A percentile compares a stretch with the other conserved stretches of the same genome.
Conservation (phyloP, 345 rosid species). For the Salix viminalis region DNA sequence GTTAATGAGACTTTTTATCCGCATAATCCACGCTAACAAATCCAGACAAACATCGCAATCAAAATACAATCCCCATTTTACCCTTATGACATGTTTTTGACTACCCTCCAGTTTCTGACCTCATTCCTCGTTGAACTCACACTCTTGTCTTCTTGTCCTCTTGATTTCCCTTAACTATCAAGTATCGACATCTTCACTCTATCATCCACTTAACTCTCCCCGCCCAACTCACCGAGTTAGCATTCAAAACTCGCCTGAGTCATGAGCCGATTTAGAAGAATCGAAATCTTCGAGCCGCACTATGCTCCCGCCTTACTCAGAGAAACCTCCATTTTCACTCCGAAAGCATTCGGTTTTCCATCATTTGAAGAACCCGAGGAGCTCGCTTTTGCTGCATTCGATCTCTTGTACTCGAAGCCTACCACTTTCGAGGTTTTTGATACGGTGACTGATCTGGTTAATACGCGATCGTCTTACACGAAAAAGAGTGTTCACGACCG, state of each 20-base stretch:
- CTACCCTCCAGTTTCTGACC: not conserved
- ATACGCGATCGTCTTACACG: conserved; percentile 38
- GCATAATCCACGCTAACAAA: not conserved
- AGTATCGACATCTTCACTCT: not conserved
- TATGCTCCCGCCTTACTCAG: conserved; percentile 15
- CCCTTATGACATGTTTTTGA: conserved; percentile 10
- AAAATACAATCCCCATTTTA: conserved; percentile 1
- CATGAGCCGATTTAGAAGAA: conserved; percentile 47
- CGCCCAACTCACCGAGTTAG: conserved; percentile 26
- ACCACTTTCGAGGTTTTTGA: conserved; percentile 44
- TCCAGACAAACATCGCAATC: not conserved
- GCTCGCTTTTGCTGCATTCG: conserved; percentile 38
- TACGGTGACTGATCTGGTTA: conserved; percentile 55
- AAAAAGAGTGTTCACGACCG: conserved; percentile 47
- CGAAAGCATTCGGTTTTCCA: conserved; percentile 26
- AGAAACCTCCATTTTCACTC: conserved; percentile 40
- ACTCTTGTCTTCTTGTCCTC: conserved; percentile 21
- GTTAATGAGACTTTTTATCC: not conserved
- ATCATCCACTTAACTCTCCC: conserved; percentile 4
- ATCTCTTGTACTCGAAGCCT: conserved; percentile 27
- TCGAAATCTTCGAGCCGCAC: conserved; percentile 42
- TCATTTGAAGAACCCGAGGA: conserved; percentile 27
- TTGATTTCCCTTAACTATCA: not conserved
- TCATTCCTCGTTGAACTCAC: conserved; percentile 12
- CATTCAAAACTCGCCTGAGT: conserved; percentile 6